Conservation (phyloP, 2,329 filamentous ascomycete genomes). For the Huntiella moniliformis region DNA sequence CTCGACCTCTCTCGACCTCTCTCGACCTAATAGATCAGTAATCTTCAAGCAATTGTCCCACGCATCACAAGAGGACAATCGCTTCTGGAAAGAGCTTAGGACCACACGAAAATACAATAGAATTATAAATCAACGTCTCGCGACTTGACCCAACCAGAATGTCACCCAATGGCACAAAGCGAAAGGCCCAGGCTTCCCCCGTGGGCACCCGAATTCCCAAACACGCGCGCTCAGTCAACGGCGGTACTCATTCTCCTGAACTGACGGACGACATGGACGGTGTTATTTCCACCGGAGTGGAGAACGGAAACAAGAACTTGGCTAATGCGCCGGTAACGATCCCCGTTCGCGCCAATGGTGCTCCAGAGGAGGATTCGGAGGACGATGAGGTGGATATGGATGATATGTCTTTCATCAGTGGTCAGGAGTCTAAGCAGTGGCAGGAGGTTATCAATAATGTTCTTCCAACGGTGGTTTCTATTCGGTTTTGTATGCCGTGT, state of each 20-base stretch:
- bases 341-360: conserved; percentile 3
- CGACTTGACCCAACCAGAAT: conserved; percentile 16
- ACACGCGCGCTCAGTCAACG: conserved; percentile 26
- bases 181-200: conserved; percentile 28
- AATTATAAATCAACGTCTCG: too few species aligned
- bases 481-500: conserved; percentile 94
- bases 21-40: too few species aligned
- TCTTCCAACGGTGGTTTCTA: conserved; percentile 91
- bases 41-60: too few species aligned
- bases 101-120: too few species aligned
- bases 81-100: too few species aligned
- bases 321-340: not conserved
- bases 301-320: too few species aligned
- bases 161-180: conserved; percentile 28
- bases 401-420: conserved; percentile 22
- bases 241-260: conserved; percentile 29
- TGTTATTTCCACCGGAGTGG: not conserved
- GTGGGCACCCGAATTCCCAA: conserved; percentile 20
- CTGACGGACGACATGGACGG: conserved; percentile 10
- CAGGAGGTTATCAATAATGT: conserved; percentile 89
- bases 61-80: too few species aligned
- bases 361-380: not conserved
- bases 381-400: not conserved
- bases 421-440: conserved; percentile 44
- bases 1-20: too few species aligned